Base-by-base conservation (phyloP, 225 moss, liverwort and hornwort genomes). In the Rhytidiadelphus loreus region DNA sequence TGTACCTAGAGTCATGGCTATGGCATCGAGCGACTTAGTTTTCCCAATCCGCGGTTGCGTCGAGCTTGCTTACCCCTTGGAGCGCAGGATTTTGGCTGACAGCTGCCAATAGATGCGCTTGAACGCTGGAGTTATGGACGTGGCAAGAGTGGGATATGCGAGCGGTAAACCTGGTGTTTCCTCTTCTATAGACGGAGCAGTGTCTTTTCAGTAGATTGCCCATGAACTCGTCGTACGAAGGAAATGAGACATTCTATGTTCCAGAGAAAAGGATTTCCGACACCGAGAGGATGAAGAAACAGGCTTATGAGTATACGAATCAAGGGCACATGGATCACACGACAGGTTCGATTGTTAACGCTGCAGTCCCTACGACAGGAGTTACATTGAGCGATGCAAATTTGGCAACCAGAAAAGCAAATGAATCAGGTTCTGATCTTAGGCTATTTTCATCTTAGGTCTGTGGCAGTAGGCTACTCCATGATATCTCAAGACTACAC, bases 351-450 rank as follows among this genome's bases (percentile, higher is more conserved):
- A 89, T 86, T 84, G 86, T 69, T 89, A 90, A 90, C 84, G 88
- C 88, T 87, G 88, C 89, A 88, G 89, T 87, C 78, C 78, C 86
- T 82, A 82, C 85, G 85, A 75, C 84, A 86, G 88, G 86, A 88
- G 80, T 92, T 86, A 92, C 70, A 91, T 88, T 93, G 86, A 92
- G 92, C 91, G 92, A 95, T 82, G 89, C 92, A 84, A 87, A 86
- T 85, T 88, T 95, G 92, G 90, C 93, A 86, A 91, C 90, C 85
- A 90, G 92, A 87, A 90, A 91, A 86, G 93, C 91, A 74, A 93
- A 88, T 88, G 92, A 95, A 92, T 82, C 93, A 92, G 89, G 92
- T 93, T 75, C 75, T 87, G 83, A 89, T 83, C 86, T 63, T 71
- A 85, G 90, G 83, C 78, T 86, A 83, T 88, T 90, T 84, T 87